Conservation (phyloP, 2,329 filamentous ascomycete genomes). For the Apiospora rasikravindrae region DNA sequence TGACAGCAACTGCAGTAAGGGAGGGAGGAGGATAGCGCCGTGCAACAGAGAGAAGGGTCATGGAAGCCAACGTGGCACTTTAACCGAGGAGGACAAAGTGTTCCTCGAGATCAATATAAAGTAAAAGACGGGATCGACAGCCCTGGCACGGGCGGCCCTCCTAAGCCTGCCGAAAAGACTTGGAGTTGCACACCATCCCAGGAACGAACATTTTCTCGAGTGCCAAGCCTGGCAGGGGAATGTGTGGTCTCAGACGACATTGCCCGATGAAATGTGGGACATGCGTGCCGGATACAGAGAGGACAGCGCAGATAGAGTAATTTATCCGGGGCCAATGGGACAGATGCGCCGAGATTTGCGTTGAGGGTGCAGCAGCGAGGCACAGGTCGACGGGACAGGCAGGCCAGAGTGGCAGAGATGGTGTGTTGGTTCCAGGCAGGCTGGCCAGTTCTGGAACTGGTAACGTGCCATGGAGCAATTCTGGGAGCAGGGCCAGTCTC, state of each 20-base stretch:
- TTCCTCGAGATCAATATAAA: constrained; percentile 8
- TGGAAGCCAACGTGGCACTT: neutral
- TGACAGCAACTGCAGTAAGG: neutral
- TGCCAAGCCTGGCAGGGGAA: neutral
- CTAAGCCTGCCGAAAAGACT: neutral
- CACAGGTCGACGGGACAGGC: no score
- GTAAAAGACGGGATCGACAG: constrained; percentile 3
- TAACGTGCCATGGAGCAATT: neutral
- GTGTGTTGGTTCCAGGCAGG: neutral
- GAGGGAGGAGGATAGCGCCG: neutral
- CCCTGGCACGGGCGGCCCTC: neutral
- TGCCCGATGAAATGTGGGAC: neutral
- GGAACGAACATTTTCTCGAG: neutral
- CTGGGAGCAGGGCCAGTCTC: neutral
- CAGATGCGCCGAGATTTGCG: neutral
- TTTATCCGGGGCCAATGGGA: constrained; percentile 13
- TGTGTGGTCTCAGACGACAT: neutral
- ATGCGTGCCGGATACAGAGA: neutral
- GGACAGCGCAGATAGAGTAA: neutral
- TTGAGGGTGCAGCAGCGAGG: neutral
- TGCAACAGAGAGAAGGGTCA: neutral
- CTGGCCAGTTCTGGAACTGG: neutral
- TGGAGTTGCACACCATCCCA: neutral
- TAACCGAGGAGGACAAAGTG: constrained; percentile 12
- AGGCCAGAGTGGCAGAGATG: neutral